Evolutionary conservation across 768 basidiomycete genomes (phyloP).

Genomic region (Cyclocybe aegerita): DNA sequence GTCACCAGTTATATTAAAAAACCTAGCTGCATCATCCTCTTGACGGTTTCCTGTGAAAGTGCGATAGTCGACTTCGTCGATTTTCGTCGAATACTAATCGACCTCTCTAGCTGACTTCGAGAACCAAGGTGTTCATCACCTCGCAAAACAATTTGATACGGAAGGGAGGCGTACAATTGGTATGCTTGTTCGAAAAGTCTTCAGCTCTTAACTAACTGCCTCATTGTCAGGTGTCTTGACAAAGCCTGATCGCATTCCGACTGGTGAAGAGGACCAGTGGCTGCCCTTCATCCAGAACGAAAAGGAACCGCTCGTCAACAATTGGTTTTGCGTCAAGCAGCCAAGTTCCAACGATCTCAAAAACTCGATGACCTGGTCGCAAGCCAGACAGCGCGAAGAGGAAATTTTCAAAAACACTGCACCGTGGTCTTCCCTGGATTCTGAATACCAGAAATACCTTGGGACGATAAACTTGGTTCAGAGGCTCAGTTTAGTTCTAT

Average conservation of each 20-base stretch:
- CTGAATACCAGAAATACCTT: conserved; percentile 49
- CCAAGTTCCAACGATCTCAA: conserved; percentile 50
- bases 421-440: conserved; percentile 58
- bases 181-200: conserved; percentile 23
- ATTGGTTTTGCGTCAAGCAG: conserved; percentile 64
- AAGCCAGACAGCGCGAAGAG: conserved; percentile 57
- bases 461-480: conserved; percentile 58
- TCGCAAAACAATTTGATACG: conserved; percentile 61
- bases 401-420: conserved; percentile 51
- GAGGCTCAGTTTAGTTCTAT: conserved; percentile 57
- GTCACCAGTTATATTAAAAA: conserved; percentile 59
- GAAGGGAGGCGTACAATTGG: conserved; percentile 71
- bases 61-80: background rate
- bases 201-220: too few species aligned
- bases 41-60: conserved; percentile 68
- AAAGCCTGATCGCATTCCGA: conserved; percentile 42
- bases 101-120: conserved; percentile 67
- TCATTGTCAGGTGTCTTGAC: conserved; percentile 28
- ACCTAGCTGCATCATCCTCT: conserved; percentile 60
- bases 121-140: conserved; percentile 69
- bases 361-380: conserved; percentile 54
- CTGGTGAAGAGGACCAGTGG: conserved; percentile 57
- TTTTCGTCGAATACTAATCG: background rate
- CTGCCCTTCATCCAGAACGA: conserved; percentile 56
- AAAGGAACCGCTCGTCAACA: conserved; percentile 46